Evolutionary conservation across 331 rosid genomes (phyloP).

Genomic region (Quercus tomentella): DNA sequence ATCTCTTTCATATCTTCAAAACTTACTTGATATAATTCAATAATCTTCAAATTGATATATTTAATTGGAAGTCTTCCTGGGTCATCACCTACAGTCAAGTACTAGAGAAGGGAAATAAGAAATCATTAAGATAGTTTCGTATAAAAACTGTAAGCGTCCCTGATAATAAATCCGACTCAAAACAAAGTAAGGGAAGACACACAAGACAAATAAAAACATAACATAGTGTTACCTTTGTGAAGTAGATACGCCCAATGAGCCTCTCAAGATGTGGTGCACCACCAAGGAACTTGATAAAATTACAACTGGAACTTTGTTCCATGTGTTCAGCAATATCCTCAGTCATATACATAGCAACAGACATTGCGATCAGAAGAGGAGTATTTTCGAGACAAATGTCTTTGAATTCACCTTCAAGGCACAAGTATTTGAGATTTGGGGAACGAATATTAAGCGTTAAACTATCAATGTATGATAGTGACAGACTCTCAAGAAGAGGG

Average conservation of each 20-base stretch:
- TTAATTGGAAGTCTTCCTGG: constrained; percentile 36
- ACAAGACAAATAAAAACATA: constrained; percentile 7
- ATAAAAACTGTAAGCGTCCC: background rate
- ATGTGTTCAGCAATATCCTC: constrained; percentile 60
- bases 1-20: constrained; percentile 93
- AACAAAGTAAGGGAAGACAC: constrained; percentile 5
- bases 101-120: constrained; percentile 36
- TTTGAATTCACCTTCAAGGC: constrained; percentile 85
- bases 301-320: constrained; percentile 62
- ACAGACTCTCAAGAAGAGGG: constrained; percentile 72
- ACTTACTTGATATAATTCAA: constrained; percentile 82
- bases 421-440: constrained; percentile 73
- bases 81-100: constrained; percentile 80
- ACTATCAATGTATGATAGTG: constrained; percentile 61
- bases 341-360: constrained; percentile 67
- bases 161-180: background rate
- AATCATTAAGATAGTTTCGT: background rate
- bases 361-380: constrained; percentile 58
- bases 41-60: constrained; percentile 55
- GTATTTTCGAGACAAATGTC: constrained; percentile 74
- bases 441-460: constrained; percentile 59
- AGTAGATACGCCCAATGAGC: constrained; percentile 71
- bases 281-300: constrained; percentile 74
- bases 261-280: constrained; percentile 80
- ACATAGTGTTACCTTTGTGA: constrained; percentile 69